These are phyloP conservation scores for Myxozyma geophila DNA, from an alignment of 805 yeast species.

Conservation along the genomic window DNA sequence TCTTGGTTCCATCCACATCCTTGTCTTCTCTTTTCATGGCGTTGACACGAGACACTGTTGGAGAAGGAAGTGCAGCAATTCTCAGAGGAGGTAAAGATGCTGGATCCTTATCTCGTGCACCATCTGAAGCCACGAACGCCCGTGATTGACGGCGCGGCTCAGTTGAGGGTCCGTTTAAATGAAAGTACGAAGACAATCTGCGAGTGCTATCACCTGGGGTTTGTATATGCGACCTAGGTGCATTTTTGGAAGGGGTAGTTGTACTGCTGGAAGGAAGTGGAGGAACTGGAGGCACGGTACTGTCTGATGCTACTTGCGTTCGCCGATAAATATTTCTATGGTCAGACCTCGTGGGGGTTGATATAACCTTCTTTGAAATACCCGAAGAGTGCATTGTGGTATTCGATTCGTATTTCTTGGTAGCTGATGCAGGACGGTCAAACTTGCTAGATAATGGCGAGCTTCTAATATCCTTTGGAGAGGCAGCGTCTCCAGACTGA, in stretches of 20 bases:
- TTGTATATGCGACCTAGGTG: background rate
- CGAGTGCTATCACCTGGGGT: conserved; percentile 15
- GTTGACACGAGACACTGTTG: conserved; percentile 20
- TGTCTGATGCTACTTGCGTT: background rate
- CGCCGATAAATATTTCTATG: background rate
- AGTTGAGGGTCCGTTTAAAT: conserved; percentile 19
- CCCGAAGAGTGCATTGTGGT: background rate
- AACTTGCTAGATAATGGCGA: too few relatives aligned
- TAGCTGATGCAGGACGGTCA: too few relatives aligned
- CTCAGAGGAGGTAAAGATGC: conserved; percentile 23
- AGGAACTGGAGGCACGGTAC: conserved; percentile 32
- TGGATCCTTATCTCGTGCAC: background rate
- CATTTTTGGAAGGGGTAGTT: conserved; percentile 8
- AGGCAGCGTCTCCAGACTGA: too few relatives aligned
- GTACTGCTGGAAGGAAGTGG: conserved; percentile 26
- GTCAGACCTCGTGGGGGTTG: background rate
- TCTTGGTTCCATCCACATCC: background rate
- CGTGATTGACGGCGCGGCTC: conserved; percentile 24
- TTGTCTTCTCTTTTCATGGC: background rate
- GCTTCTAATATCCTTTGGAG: too few relatives aligned
- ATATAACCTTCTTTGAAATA: background rate
- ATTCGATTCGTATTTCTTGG: too few relatives aligned
- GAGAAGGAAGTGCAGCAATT: conserved; percentile 14
- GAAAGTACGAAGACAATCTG: conserved; percentile 11
- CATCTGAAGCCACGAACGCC: conserved; percentile 2